Evolutionary conservation across 2,329 filamentous ascomycete genomes (phyloP), one percentile per base, ranked within the genome.

Genomic region (Tympanopsis confertula): DNA sequence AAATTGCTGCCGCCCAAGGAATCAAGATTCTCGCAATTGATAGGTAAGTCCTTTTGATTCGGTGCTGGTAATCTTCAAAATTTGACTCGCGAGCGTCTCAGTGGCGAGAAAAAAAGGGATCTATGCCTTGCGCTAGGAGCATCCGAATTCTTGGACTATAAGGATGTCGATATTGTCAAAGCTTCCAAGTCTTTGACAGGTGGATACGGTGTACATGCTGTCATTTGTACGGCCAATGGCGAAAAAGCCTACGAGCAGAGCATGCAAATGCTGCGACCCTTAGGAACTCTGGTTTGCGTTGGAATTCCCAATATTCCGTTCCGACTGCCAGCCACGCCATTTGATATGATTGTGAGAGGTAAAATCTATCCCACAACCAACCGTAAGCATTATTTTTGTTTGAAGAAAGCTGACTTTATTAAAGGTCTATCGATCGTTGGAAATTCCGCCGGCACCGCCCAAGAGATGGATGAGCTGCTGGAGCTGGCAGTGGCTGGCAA

Each of bases 1-100:
- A 60, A 37, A 56, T 60, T 14, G 57, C 56, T 5, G 45, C 43
- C 13, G 56, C 51, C 14, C 54, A 55, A 37, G 57, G 55, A 5
- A 43, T 57, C 1, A 56, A 47, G 33, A 57, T 59, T 10, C 52
- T 59, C 37, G 57, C 56, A 4, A 54, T 60, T 39, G 57, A 60
- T 41, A 56, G 46, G 55, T 58, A 46, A 5, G 42, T 13, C 2
- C 17, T 29, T 28, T 28, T n/a, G n/a, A 28, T 28, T 28, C 10
- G 24, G 10, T 10, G 24, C 17, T 15, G 30, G 12, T 33, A 7
- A 15, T 7, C 30, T 33, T 10, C 7, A 10, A 7, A 15, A 33
- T 33, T 17, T 33, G 30, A 15, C 15, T 7, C n/a, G n/a, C n/a
- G n/a, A n/a, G n/a, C n/a, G n/a, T n/a, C n/a, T n/a, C 30, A 33